Conservation (phyloP, 2,329 filamentous ascomycete genomes). For the Seiridium unicorne region DNA sequence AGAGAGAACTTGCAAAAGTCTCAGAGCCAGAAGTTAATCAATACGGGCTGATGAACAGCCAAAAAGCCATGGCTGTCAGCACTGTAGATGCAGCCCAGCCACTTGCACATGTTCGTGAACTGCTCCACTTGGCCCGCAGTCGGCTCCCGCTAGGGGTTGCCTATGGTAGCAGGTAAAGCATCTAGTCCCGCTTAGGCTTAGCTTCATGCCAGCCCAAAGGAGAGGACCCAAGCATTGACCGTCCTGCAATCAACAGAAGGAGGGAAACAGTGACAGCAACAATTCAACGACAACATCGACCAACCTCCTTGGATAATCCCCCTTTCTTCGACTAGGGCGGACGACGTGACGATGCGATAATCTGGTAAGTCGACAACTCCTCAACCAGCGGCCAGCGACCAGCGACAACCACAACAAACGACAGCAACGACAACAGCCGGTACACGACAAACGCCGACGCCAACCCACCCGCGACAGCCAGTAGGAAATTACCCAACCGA, state of each 20-base stretch:
- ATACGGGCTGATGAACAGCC: too few species aligned
- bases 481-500: too few species aligned
- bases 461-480: neutral
- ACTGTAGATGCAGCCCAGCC: neutral
- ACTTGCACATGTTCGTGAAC: neutral
- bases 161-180: slow-evolving; percentile 26
- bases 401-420: neutral
- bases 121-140: neutral
- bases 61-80: too few species aligned
- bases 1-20: too few species aligned
- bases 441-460: neutral
- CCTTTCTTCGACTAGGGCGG: slow-evolving; percentile 2
- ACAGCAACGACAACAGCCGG: neutral
- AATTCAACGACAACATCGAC: too few species aligned
- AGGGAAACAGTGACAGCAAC: neutral
- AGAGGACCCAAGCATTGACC: slow-evolving; percentile 14
- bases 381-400: neutral
- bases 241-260: neutral
- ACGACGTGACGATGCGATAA: slow-evolving; percentile 1
- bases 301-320: neutral
- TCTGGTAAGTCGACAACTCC: neutral
- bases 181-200: slow-evolving; percentile 7
- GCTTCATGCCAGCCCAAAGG: slow-evolving; percentile 19
- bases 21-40: too few species aligned
- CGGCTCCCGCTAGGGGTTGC: slow-evolving; percentile 3